These are phyloP conservation scores for Rhizopogon roseolus DNA, from an alignment of 768 basidiomycete genomes.

Conservation along the genomic window DNA sequence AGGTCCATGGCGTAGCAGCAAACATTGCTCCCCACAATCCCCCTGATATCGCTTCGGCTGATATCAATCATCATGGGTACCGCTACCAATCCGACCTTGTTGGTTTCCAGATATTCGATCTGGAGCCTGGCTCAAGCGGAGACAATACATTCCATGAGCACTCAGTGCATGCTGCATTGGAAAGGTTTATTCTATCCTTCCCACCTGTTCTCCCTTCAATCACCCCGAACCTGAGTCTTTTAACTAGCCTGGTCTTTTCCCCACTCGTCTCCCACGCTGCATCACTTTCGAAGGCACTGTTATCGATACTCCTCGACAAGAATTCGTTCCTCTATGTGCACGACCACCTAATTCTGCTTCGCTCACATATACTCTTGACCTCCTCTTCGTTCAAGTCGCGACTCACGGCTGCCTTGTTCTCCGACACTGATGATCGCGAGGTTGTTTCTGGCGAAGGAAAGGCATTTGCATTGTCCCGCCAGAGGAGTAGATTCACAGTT, in stretches of 20 bases:
- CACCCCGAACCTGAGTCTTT: constrained; percentile 57
- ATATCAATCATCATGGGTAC: background rate
- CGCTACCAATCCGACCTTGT: constrained; percentile 32
- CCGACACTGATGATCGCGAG: constrained; percentile 56
- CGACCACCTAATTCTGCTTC: constrained; percentile 61
- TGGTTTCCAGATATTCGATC: constrained; percentile 55
- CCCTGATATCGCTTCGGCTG: background rate
- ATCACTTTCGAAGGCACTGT: constrained; percentile 60
- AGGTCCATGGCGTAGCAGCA: constrained; percentile 7
- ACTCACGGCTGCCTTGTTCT: constrained; percentile 70
- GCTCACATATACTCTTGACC: constrained; percentile 72
- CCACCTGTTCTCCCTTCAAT: constrained; percentile 56
- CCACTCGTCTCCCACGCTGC: constrained; percentile 60
- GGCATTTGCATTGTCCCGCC: constrained; percentile 17
- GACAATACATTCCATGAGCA: constrained; percentile 16
- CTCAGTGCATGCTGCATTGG: constrained; percentile 25
- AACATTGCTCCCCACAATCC: constrained; percentile 1
- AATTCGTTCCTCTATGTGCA: constrained; percentile 63
- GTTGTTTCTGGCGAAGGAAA: constrained; percentile 20
- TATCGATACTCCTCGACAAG: constrained; percentile 61
- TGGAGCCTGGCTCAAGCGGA: constrained; percentile 52
- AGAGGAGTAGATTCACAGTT: constrained; percentile 8
- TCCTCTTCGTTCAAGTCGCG: constrained; percentile 70
- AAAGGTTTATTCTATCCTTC: constrained; percentile 51
- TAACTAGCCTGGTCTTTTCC: constrained; percentile 58